Evolutionary conservation across 495 filamentous ascomycete species (phyloP), one percentile per base, ranked within the genome.

Genomic region (Trichoderma erinaceum): DNA sequence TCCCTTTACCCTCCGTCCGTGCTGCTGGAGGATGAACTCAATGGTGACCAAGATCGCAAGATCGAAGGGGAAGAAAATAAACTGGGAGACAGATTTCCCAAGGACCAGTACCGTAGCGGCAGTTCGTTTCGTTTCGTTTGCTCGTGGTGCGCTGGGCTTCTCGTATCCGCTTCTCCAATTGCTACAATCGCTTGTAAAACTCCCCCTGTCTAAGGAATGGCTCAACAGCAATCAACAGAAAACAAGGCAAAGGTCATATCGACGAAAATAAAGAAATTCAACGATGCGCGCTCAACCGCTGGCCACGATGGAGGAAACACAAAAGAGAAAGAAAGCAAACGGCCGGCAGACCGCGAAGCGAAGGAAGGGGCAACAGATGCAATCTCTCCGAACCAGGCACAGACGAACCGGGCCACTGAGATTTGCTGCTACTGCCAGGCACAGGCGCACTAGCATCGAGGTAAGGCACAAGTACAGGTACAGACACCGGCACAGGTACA

Each of bases 331-430:
- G 66, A 68, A 66, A 23, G 10, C 48, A 52, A 50, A 50, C 46
- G 46, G 48, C 8, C 38, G 66, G 27, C 61, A 56, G 29, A 65
- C 35, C 18, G 63, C 64, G 63, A 38, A 66, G 18, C 41, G 29
- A 65, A 41, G 52, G 66, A 68, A 68, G 50, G 63, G 63, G 50
- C 41, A 41, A 63, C 50, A 21, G 41, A 23, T 29, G 66, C 50
- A 56, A 63, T 41, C 66, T 63, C 66, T 27, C 52, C 66, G 66
- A 67, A 67, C 56, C 44, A 63, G 46, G 46, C 61, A 32, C 48
- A 32, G 52, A 68, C 35, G 56, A 61, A 18, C 56, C 56, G 11
- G 56, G 56, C 56, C 56, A 61, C 56, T 15, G 56, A 61, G 56
- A 61, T 32, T 61, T 61, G 56, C 56, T 15, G 16, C 18, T 23